Evolutionary conservation across 106 monocot species (phyloP).

Genomic region (Agapanthus africanus): DNA sequence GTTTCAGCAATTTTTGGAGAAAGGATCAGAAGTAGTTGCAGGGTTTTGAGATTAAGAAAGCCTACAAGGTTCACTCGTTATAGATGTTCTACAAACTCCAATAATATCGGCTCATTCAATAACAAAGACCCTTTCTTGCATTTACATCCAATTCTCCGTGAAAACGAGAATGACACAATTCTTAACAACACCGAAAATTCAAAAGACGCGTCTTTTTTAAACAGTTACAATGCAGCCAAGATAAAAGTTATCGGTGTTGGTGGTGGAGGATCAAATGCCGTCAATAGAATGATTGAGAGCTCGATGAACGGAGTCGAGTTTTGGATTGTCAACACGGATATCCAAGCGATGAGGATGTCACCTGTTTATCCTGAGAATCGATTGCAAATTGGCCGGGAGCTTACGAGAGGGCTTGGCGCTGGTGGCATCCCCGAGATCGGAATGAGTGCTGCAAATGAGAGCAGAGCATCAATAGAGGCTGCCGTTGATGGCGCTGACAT

Average conservation of each 20-base stretch:
- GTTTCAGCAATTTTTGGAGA: too few species aligned
- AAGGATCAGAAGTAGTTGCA: too few species aligned
- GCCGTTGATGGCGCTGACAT: slow-evolving; percentile 59
- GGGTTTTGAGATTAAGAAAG: too few species aligned
- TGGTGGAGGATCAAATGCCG: slow-evolving; percentile 92
- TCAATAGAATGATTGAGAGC: slow-evolving; percentile 89
- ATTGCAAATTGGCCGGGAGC: slow-evolving; percentile 62
- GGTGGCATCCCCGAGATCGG: slow-evolving; percentile 80
- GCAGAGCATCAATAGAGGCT: slow-evolving; percentile 51
- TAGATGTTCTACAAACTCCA: too few species aligned
- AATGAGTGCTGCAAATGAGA: slow-evolving; percentile 77
- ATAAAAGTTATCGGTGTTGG: slow-evolving; percentile 95
- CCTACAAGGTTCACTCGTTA: too few species aligned
- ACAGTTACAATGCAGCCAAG: slow-evolving; percentile 60
- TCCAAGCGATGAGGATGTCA: slow-evolving; percentile 80
- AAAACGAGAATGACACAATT: too few species aligned
- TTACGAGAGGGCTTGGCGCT: slow-evolving; percentile 71
- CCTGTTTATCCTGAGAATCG: slow-evolving; percentile 54
- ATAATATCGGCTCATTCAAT: too few species aligned
- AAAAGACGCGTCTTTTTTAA: slow-evolving; percentile 10
- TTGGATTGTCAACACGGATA: slow-evolving; percentile 95
- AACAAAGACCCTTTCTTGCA: too few species aligned
- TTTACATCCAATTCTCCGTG: too few species aligned
- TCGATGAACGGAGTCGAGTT: slow-evolving; percentile 88
- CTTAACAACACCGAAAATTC: slow-evolving; percentile 14